phyloP scores from a whole-genome alignment of 192 early-diverging fungal genomes.

The Chytriomyces hyalinus region DNA sequence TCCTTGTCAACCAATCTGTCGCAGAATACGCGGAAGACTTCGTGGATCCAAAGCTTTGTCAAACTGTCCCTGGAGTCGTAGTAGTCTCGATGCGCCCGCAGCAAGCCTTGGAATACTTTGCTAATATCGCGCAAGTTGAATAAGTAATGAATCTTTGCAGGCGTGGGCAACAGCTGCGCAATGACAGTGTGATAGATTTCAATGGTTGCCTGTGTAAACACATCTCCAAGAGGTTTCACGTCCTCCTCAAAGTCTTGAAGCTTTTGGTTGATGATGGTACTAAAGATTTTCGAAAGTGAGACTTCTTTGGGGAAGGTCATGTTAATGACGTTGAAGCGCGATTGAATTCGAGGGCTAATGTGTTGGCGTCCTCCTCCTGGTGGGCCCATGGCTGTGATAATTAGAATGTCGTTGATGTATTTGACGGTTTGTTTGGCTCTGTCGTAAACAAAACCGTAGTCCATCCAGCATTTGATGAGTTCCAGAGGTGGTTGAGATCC shows the following conservation, averaged over 20 bases:
- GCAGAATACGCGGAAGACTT: slow-evolving; percentile 58
- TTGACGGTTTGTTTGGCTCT: slow-evolving; percentile 61
- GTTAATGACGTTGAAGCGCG: slow-evolving; percentile 62
- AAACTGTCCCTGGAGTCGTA: slow-evolving; percentile 58
- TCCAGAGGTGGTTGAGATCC: slow-evolving; percentile 68
- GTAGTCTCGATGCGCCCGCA: slow-evolving; percentile 60
- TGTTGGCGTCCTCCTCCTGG: slow-evolving; percentile 64
- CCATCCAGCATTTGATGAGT: slow-evolving; percentile 62
- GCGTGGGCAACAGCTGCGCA: slow-evolving; percentile 61
- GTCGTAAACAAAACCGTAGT: slow-evolving; percentile 64
- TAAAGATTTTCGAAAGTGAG: slow-evolving; percentile 56
- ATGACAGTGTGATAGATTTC: slow-evolving; percentile 62
- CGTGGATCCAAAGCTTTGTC: slow-evolving; percentile 63
- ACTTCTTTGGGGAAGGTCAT: slow-evolving; percentile 63
- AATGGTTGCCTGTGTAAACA: slow-evolving; percentile 60
- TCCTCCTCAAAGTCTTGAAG: slow-evolving; percentile 62
- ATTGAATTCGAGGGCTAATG: slow-evolving; percentile 59
- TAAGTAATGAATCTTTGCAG: slow-evolving; percentile 65
- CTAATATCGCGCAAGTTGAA: slow-evolving; percentile 68
- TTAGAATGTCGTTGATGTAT: slow-evolving; percentile 59
- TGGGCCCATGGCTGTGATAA: slow-evolving; percentile 62
- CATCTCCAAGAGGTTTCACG: slow-evolving; percentile 58
- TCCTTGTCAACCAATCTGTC: slow-evolving; percentile 61
- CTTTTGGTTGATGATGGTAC: slow-evolving; percentile 63
- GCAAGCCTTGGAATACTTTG: slow-evolving; percentile 65